Base-by-base conservation (phyloP, 192 early-diverging fungal genomes). In the Mortierella claussenii region DNA sequence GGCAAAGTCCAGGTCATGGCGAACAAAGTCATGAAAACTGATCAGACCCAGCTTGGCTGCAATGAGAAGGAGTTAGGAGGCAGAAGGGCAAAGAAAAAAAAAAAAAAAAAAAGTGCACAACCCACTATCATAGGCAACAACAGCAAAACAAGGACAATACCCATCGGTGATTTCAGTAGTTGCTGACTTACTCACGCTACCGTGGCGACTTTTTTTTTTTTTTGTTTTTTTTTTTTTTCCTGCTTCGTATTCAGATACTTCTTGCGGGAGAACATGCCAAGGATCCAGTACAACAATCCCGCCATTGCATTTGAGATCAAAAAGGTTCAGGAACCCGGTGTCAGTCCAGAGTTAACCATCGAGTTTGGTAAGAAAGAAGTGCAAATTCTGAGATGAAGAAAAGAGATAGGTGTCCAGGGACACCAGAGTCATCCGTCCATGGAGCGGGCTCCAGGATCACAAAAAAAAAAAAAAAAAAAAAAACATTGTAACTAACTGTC, bases 221-320 rank as follows among this genome's bases (percentile, higher is more conserved):
- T 30, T 50, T 3, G 18, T 26, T n/a, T 27, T 28, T 42, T 52
- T 9, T 24, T n/a, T n/a, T n/a, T n/a, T n/a, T n/a, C n/a, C n/a
- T n/a, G n/a, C n/a, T n/a, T n/a, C 30, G 30, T 3, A 2, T 34
- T 2, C 75, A 88, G 85, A 81, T 78, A 84, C 62, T 86, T 88
- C 43, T 60, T 79, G 28, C 81, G 81, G 23, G 81, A 86, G 50
- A 83, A 80, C 49, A 64, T 88, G 53, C 86, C 86, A 20, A 68
- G 83, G 45, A 79, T 88, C 37, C 79, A 81, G 32, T 88, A 86
- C 43, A 84, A 85, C 68, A 88, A 88, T 55, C 86, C 86, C 3
- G 15, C 46, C 10, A 63, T 88, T 21, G 60, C 65, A 24, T 81
- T 82, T 55, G 82, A 84, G 51, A 62, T 88, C 40, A 59, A 55